Evolutionary conservation across 371 early-diverging fungal genomes (phyloP).

Genomic region (Apophysomyces ossiformis): DNA sequence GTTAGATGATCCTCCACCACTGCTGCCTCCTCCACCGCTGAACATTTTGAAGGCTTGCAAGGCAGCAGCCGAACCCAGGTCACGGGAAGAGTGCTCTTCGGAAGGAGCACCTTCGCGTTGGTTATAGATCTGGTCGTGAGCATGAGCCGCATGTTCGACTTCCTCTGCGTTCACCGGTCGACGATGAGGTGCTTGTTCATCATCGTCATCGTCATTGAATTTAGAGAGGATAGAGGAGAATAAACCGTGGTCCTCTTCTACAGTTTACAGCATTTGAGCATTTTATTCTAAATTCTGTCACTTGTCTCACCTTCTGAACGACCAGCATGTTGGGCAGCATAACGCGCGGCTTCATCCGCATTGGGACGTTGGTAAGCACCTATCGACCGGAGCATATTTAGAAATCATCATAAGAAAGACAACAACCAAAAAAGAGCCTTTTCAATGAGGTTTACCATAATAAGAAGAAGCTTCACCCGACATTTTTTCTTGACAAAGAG

Average conservation of each 20-base stretch:
- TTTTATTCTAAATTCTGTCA: conserved; percentile 1
- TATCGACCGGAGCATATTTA: background rate
- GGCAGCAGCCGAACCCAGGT: conserved; percentile 54
- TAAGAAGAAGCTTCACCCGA: conserved; percentile 30
- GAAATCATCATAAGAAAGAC: background rate
- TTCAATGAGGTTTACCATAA: conserved; percentile 11
- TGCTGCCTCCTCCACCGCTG: conserved; percentile 33
- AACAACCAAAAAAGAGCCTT: background rate
- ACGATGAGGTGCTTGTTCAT: conserved; percentile 33
- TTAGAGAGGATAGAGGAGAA: conserved; percentile 37
- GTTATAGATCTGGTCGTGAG: conserved; percentile 44
- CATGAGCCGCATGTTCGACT: conserved; percentile 33
- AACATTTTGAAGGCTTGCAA: conserved; percentile 57
- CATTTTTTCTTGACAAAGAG: conserved; percentile 10
- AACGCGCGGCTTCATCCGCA: conserved; percentile 32
- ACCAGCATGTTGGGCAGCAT: conserved; percentile 39
- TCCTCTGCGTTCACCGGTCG: conserved; percentile 35
- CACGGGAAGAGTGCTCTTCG: conserved; percentile 36
- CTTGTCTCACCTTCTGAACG: conserved; percentile 29
- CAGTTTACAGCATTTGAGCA: background rate
- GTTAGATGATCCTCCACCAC: conserved; percentile 30
- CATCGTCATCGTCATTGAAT: conserved; percentile 28
- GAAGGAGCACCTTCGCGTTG: conserved; percentile 28
- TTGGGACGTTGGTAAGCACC: conserved; percentile 26
- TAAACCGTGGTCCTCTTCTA: conserved; percentile 28